These are phyloP conservation scores for Chernovozyma sophiae-reginae DNA, from an alignment of 1,139 yeast species.

Conservation along the genomic window DNA sequence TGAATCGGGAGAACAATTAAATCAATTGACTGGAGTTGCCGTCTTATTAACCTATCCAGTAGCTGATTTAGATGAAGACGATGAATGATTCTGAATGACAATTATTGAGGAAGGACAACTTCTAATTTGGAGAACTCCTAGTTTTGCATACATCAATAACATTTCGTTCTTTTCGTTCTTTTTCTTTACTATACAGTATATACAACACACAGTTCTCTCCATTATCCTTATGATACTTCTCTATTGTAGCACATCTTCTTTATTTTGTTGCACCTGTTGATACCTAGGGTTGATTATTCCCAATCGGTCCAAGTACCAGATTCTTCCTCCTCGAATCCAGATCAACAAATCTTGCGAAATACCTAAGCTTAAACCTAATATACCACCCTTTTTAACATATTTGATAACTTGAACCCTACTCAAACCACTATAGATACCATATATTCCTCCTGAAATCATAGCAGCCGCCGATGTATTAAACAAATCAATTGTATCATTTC, in stretches of 20 bases:
- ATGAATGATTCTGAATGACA: constrained; percentile 39
- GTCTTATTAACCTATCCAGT: constrained; percentile 81
- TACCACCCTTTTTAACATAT: constrained; percentile 50
- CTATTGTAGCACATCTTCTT: too few species aligned
- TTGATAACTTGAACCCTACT: constrained; percentile 44
- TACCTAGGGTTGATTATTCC: constrained; percentile 16
- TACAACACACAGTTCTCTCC: background rate
- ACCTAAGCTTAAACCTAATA: constrained; percentile 59
- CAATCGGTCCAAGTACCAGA: constrained; percentile 53
- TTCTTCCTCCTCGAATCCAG: constrained; percentile 52
- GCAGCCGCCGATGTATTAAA: constrained; percentile 58
- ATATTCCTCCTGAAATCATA: constrained; percentile 46
- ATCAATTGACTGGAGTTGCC: constrained; percentile 88
- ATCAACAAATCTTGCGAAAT: constrained; percentile 61
- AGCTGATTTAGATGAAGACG: constrained; percentile 76
- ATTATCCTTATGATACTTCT: background rate
- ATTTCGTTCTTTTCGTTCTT: too few species aligned
- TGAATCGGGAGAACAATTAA: constrained; percentile 84
- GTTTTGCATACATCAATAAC: too few species aligned
- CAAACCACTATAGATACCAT: constrained; percentile 44
- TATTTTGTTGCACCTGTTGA: too few species aligned
- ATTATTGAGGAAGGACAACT: too few species aligned
- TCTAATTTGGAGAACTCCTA: too few species aligned
- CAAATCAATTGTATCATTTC: constrained; percentile 56
- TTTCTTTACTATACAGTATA: background rate